Evolutionary conservation across 805 yeast species (phyloP), one percentile per base, ranked within the genome.

Genomic region (Geotrichum ghanense): DNA sequence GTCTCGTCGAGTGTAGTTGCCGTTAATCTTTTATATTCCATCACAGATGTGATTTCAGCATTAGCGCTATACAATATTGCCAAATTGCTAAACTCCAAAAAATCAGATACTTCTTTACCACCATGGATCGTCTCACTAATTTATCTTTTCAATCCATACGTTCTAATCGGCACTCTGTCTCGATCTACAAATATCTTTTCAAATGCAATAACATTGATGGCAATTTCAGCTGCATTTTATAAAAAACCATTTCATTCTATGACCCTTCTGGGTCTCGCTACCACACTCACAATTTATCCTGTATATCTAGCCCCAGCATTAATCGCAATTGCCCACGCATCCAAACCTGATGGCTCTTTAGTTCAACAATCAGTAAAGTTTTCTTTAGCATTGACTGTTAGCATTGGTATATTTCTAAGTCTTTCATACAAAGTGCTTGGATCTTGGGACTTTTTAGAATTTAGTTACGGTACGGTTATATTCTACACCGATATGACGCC

Each of bases 111-210:
- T 45, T 54, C 60, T 17, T 48, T 49, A 51, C 42, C 53, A 46
- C 72, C 75, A 37, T 69, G 70, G 62, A 57, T 75, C 26, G 71
- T 80, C 14, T 80, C 82, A 1, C 65, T 81, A 12, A 69, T 81
- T 44, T 90, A 83, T 60, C 70, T 83, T 24, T 73, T 87, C 57
- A 92, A 88, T 59, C 98, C 98, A 6, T 68, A 89, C 55, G 66
- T 79, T n/a, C 62, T 88, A 2, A 61, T 86, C 44, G 73, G 89
- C 9, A 73, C 79, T 41, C 67, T 83, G 43, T 73, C 92, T 3
- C 78, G 79, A 54, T 82, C 95, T 0, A 76, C 95, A 0, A 66
- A 72, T 19, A 55, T 74, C 1, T 72, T 90, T 57, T 68, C 81
- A 6, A 78, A 82, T 59, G 63, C 79, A n/a, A 65, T 78, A 26